Base-by-base conservation (phyloP, 2,329 filamentous ascomycete genomes). In the Pestalotiopsis sp. region DNA sequence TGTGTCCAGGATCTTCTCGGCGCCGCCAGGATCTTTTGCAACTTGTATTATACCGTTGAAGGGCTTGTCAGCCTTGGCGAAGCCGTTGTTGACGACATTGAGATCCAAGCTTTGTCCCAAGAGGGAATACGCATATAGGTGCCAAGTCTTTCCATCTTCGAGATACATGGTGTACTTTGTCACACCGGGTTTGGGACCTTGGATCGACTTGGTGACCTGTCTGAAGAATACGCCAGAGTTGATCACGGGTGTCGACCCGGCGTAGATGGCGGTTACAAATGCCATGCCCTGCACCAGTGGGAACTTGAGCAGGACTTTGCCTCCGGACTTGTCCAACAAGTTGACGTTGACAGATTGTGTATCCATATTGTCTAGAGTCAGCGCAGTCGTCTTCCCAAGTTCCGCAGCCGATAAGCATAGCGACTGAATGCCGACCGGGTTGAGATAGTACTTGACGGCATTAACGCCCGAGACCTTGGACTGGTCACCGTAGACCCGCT, bases 201-300 rank as follows among this genome's bases (percentile, higher is more conserved):
- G 83, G 10, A 81, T 80, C 1, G 86, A 79, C 44, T 84, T 85
- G 44, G 86, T 89, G 61, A 98, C 83, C 20, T 85, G 89, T 67
- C 85, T 85, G 82, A 95, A 97, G 69, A 91, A 91, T 1, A 96
- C 86, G 1, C 89, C 89, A 24, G 90, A 91, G 72, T 94, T 89
- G 57, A 98, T 85, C 3, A 90, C 75, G 0, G 95, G 95, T 7
- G 88, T 90, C 0, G 89, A 84, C 38, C 89, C 88, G 66, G 84
- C 85, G 79, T 94, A 98, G 20, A 92, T 78, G 0, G 85, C 94
- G 4, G 94, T 98, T 20, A 97, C 84, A 73, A 94, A 97, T 0
- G 89, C 91, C 89, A 97, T 96, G 11, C 96, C 96, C 76, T 98
- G 95, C 0, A 97, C 89, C 7, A 98, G 76, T 0, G 94, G 94